Conservation (phyloP, 768 basidiomycete species). For the Termitomyces sp. region DNA sequence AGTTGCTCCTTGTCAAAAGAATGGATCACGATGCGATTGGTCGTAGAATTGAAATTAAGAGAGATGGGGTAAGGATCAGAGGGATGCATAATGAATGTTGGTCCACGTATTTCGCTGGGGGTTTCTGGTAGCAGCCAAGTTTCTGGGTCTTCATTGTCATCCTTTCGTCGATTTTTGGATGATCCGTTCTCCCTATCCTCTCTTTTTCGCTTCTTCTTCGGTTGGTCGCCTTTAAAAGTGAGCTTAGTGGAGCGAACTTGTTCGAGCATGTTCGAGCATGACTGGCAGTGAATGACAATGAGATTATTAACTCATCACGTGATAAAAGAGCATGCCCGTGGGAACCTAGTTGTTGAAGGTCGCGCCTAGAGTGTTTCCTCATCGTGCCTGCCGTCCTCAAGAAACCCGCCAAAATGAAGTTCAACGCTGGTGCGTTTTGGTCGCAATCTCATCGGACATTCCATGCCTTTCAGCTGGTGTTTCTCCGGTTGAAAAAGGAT, state of each 20-base stretch:
- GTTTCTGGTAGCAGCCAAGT: constrained; percentile 76
- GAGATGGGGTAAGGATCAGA: constrained; percentile 74
- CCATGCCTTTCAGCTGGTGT: constrained; percentile 18
- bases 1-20: constrained; percentile 53
- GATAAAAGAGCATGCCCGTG: constrained; percentile 25
- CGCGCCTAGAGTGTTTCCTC: constrained; percentile 29
- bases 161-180: constrained; percentile 39
- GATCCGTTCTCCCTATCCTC: constrained; percentile 45
- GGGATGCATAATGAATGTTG: constrained; percentile 82
- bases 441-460: constrained; percentile 16
- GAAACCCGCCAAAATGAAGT: constrained; percentile 63
- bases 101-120: constrained; percentile 73
- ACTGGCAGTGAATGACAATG: neutral
- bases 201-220: constrained; percentile 75
- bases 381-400: constrained; percentile 57
- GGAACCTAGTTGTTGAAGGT: constrained; percentile 22
- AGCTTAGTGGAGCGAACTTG: constrained; percentile 70
- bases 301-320: constrained; percentile 21
- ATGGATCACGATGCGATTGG: constrained; percentile 64
- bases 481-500: constrained; percentile 19
- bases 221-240: constrained; percentile 86
- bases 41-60: constrained; percentile 73
- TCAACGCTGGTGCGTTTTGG: constrained; percentile 68
- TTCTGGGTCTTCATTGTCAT: constrained; percentile 62
- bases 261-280: constrained; percentile 29